Percentiles rank a stretch among this genome's conserved stretches.
These are phyloP conservation scores for Kodamaea fukazawae DNA, from an alignment of 805 yeast genomes.

Conservation along the genomic window DNA sequence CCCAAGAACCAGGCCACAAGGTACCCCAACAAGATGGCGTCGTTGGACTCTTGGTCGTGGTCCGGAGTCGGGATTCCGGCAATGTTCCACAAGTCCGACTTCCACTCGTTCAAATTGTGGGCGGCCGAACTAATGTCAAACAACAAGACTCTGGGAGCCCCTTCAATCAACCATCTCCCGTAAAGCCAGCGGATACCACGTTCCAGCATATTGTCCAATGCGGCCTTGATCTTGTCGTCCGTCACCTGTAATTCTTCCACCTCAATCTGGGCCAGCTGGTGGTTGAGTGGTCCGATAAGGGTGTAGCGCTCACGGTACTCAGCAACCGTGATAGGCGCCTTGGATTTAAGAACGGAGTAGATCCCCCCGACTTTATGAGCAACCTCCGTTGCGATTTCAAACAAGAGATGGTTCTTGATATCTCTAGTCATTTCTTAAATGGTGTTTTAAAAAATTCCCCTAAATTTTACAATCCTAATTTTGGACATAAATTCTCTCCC, in stretches of 20 bases:
- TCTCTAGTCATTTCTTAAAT: conserved; percentile 63
- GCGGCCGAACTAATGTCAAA: conserved; percentile 82
- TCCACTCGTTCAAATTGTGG: conserved; percentile 82
- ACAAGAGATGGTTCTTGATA: conserved; percentile 79
- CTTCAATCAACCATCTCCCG: conserved; percentile 97
- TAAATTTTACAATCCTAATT: neutral
- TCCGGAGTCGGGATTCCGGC: conserved; percentile 94
- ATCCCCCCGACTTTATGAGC: conserved; percentile 98
- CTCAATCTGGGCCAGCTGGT: conserved; percentile 70
- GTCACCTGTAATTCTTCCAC: conserved; percentile 70
- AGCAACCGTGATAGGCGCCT: conserved; percentile 94
- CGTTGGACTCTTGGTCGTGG: conserved; percentile 83
- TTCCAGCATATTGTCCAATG: conserved; percentile 74
- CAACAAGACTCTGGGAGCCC: conserved; percentile 89
- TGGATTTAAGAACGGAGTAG: conserved; percentile 92
- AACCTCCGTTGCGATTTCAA: conserved; percentile 95
- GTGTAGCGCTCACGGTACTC: conserved; percentile 88
- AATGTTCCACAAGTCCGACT: conserved; percentile 83
- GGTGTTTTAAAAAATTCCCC: neutral
- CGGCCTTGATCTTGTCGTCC: conserved; percentile 52
- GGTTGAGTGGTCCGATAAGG: conserved; percentile 81
- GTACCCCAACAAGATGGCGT: conserved; percentile 90
- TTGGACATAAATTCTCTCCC: conserved; percentile 1
- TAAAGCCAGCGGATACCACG: conserved; percentile 82
- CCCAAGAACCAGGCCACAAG: conserved; percentile 97